Percentiles rank a stretch among this genome's conserved stretches.
Conservation (phyloP, 179 eudicot species). For the Carnegiea gigantea region DNA sequence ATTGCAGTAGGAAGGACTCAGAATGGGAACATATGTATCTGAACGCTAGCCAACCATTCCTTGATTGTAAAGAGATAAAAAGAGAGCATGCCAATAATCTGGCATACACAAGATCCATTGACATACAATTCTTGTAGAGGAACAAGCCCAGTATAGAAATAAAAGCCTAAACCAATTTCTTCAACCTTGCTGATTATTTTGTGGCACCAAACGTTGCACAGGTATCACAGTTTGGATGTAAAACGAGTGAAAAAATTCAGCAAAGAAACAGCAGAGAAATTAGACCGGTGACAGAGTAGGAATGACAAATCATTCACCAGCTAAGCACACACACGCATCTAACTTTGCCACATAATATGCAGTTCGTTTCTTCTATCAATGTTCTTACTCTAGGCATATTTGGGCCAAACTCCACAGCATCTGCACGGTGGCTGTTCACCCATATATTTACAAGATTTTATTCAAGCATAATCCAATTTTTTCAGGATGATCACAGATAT, state of each 20-base stretch:
- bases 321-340: background rate
- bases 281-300: background rate
- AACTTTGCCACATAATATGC: too few relatives aligned
- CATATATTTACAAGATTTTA: background rate
- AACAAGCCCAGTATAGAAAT: background rate
- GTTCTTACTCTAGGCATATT: background rate
- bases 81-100: background rate
- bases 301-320: background rate
- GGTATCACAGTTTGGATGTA: background rate
- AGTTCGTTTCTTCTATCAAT: background rate
- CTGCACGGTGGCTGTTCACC: background rate
- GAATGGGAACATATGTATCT: background rate
- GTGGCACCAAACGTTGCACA: background rate
- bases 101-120: background rate
- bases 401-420: background rate
- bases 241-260: background rate
- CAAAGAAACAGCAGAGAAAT: background rate
- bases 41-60: background rate
- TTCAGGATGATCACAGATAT: background rate
- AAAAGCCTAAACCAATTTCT: background rate
- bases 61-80: background rate
- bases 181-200: background rate
- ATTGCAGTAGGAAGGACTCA: conserved; percentile 12
- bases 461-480: background rate
- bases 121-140: background rate